Evolutionary conservation across 2,329 filamentous ascomycete species (phyloP).

Genomic region (Pseudogymnoascus sp.): DNA sequence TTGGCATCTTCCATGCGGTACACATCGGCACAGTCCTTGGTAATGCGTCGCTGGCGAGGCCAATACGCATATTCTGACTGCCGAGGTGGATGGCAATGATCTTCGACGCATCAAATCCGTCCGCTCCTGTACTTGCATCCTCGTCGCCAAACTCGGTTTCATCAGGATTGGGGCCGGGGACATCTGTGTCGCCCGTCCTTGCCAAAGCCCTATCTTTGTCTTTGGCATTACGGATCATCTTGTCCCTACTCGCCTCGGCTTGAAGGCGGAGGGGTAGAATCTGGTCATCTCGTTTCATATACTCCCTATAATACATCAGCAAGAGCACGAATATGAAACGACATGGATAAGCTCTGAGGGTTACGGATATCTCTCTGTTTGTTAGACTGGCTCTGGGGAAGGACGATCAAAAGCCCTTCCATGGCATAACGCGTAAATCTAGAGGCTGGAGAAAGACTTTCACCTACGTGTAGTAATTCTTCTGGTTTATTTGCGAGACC

Average conservation of each 20-base stretch:
- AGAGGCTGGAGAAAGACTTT: background rate
- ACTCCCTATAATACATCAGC: conserved; percentile 55
- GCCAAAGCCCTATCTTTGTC: conserved; percentile 81
- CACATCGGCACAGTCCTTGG: conserved; percentile 93
- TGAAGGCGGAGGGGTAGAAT: conserved; percentile 82
- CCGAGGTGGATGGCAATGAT: conserved; percentile 93
- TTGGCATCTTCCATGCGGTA: conserved; percentile 68
- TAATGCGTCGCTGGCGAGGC: conserved; percentile 88
- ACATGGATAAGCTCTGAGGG: background rate
- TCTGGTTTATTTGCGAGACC: conserved; percentile 91
- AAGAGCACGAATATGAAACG: background rate
- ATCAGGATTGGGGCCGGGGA: conserved; percentile 48
- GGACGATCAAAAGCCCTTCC: background rate
- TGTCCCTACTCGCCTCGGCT: conserved; percentile 75
- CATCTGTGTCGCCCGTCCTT: conserved; percentile 60
- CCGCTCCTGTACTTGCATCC: conserved; percentile 45
- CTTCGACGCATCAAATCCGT: conserved; percentile 69
- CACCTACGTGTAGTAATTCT: conserved; percentile 94
- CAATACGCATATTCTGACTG: conserved; percentile 90
- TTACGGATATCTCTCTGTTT: background rate
- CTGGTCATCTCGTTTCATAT: conserved; percentile 97
- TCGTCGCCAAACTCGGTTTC: conserved; percentile 41
- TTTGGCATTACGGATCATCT: conserved; percentile 76
- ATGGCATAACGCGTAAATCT: conserved; percentile 7
- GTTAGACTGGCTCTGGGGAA: background rate